Evolutionary conservation across 2,329 filamentous ascomycete species (phyloP), one percentile per base, ranked within the genome.

Genomic region (Malbranchea cinnamomea): DNA sequence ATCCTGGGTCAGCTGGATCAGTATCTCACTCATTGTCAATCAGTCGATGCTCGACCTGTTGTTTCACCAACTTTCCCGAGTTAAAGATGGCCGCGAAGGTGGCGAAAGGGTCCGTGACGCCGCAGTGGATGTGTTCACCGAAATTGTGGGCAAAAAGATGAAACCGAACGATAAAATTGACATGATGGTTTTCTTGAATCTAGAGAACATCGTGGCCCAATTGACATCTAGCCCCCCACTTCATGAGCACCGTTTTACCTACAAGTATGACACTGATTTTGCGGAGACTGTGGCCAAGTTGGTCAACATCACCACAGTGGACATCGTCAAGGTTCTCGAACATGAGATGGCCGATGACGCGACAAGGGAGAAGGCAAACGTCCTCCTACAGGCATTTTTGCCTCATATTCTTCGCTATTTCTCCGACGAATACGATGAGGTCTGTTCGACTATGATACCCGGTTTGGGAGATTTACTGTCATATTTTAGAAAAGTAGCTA

Each of bases 81-180:
- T 73, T 55, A 54, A 68, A 48, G 68, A 73, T 51, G 49, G 66
- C 39, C 54, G 68, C 49, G 64, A 79, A 53, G 82, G 71, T 47
- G 67, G 84, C 57, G 83, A 91, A 49, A 80, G 75, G 51, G 78
- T 92, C 39, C 74, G 85, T 40, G 80, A 93, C 58, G 79, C 84
- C 11, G 87, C 89, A 30, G 83, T 95, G 44, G 84, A 94, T 47
- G 84, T 89, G 16, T 78, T 98, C 49, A 93, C 83, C 4, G 87
- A 98, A 57, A 92, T 93, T 42, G 81, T 92, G 34, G 79, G 77
- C 53, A 98, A 98, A 67, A 95, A 95, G 65, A 98, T 98, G 89
- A 83, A 82, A 46, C 68, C 84, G 2, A 65, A 71, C 21, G 87
- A 95, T 60, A 98, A 98, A 67, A 78, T 92, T 45, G 78, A 91